Base-by-base conservation (phyloP, 108 stramenopile genomes). In the Nitzschia palea region DNA sequence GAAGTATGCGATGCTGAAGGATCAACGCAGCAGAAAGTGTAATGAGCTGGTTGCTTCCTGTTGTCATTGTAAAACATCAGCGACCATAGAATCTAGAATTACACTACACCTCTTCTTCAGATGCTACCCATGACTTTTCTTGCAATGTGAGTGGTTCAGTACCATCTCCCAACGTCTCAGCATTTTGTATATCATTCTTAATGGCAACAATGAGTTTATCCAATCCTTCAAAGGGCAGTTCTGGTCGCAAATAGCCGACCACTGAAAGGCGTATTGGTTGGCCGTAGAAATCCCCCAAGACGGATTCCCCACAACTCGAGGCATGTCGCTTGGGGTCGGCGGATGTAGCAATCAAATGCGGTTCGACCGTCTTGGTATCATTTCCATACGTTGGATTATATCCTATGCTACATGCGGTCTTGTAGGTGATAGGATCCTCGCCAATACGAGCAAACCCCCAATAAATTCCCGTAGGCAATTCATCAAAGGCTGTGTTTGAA, bases 371-470 rank as follows among this genome's bases (percentile, higher is more conserved):
- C 65, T 88, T 86, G 55, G 65, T 65, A 40, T 83, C 64, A 51
- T 96, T 96, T 3, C 68, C 75, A 55, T 90, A 96, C 3, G 84
- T 86, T n/a, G 95, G 95, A 69, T 96, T 96, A 76, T 88, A 95
- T 5, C 95, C 95, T 27, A 93, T 90, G n/a, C 83, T 55, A 33
- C 74, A 76, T 9, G 74, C 74, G 6, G 74, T 76, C 47, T 68
- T 76, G 62, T 63, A 76, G 4, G 63, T 53, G 0, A 30, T 43
- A 3, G 37, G 28, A 28, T 68, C 62, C 2, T 23, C 15, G 14
- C 67, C 84, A 55, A 92, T 79, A 0, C 90, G 69, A 54, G 79
- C 82, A 63, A 80, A 94, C 17, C 90, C 91, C 86, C 91, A 96
- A 47, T 91, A 96, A 15, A 94, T 94, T 32, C 74, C 74, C 5